Evolutionary conservation across 2,329 filamentous ascomycete genomes (phyloP), one percentile per base, ranked within the genome.

Genomic region (Cryphonectria carpinicola): DNA sequence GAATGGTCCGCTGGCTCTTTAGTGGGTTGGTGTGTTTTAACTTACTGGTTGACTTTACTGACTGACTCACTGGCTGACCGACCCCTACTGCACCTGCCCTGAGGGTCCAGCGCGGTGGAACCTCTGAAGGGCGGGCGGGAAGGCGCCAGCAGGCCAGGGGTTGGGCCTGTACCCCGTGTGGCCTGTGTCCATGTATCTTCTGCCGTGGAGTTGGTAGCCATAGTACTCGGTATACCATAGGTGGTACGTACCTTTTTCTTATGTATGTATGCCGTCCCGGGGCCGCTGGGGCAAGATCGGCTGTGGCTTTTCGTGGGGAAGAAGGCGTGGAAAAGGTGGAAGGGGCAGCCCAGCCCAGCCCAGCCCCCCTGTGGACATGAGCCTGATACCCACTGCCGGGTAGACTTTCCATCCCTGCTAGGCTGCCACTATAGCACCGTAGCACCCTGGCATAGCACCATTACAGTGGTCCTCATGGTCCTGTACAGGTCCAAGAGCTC

Each of bases 251-350:
- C 58, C 58, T 32, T 61, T 4, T 46, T 14, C 37, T 39, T 13
- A 39, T 49, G 43, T 49, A 35, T 35, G 14, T 4, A 32, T 28
- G 25, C 54, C 54, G 54, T 32, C 52, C 25, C 35, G 54, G 28
- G 54, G 41, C 39, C 65, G 35, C 41, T 60, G 54, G 56, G 54
- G 54, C 65, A 61, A 39, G 61, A 64, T 64, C 61, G 61, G 41
- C 28, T 43, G 61, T 64, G 61, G 61, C 61, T 64, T 64, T 56
- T 52, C 56, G 65, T 25, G 56, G 54, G 56, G 25, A 66, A 65
- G 64, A 7, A 49, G 43, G 46, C 46, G 43, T 49, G 52, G 37
- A 19, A 22, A 56, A 56, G 22, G 32, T 32, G 32, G 32, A 62
- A 62, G 11, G 37, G 58, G 17, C 61, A 28, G 61, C 61, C 61